Evolutionary conservation across 352 stramenopile species (phyloP).

Genomic region (Phytophthora tubulina): DNA sequence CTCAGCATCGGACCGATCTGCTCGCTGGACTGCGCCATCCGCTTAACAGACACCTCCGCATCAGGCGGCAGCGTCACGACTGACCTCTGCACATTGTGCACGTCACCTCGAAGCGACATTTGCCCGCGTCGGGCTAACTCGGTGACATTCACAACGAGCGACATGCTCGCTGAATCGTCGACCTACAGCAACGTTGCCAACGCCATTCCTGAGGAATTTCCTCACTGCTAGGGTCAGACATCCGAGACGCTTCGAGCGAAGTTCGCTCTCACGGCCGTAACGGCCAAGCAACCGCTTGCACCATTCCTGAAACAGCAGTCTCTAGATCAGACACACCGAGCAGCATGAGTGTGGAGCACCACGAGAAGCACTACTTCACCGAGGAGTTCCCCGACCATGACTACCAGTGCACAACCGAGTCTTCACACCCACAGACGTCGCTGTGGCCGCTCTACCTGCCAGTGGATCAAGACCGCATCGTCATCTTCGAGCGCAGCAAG

Average conservation of each 20-base stretch:
- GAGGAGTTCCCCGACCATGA: constrained; percentile 78
- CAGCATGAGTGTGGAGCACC: constrained; percentile 14
- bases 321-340: constrained; percentile 5
- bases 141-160: neutral
- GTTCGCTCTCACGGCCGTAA: constrained; percentile 1
- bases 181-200: neutral
- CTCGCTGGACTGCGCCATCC: neutral
- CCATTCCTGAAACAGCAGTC: constrained; percentile 27
- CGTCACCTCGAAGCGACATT: constrained; percentile 25
- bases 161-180: constrained; percentile 3
- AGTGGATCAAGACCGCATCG: constrained; percentile 63
- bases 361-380: constrained; percentile 66
- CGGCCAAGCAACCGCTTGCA: neutral
- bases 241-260: neutral
- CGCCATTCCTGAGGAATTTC: neutral
- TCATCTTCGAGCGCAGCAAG: constrained; percentile 85
- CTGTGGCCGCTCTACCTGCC: constrained; percentile 79
- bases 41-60: constrained; percentile 5
- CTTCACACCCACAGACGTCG: constrained; percentile 64
- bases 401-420: constrained; percentile 70
- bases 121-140: neutral
- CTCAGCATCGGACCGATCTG: constrained; percentile 10
- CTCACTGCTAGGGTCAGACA: constrained; percentile 3
- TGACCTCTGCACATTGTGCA: constrained; percentile 19
- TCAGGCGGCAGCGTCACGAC: constrained; percentile 4